Base-by-base conservation (phyloP, 2,329 filamentous ascomycete genomes). In the Setomelanomma holmii region DNA sequence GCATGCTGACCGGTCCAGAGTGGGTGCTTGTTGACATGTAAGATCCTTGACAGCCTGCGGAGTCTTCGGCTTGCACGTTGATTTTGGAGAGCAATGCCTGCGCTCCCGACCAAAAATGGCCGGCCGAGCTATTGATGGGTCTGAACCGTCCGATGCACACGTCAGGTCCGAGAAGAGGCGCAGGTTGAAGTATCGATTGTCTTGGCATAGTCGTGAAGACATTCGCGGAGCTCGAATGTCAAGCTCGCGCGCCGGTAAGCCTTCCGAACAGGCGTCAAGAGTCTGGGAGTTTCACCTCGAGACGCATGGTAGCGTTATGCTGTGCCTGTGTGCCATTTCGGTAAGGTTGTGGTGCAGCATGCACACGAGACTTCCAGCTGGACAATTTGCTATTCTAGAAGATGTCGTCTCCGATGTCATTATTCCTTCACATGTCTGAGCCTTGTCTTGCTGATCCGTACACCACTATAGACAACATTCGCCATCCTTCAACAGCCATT, bases 211-310 rank as follows among this genome's bases (percentile, higher is more conserved):
- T n/a, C n/a, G n/a, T n/a, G n/a, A n/a, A n/a, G n/a, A n/a, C n/a
- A n/a, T n/a, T n/a, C n/a, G n/a, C n/a, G n/a, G n/a, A n/a, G n/a
- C n/a, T n/a, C n/a, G 14, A 36, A n/a, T 17, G 7, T 36, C 33
- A 35, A 16, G 33, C 21, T 14, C 27, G 19, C 27, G 1, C 17
- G 17, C 42, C n/a, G 21, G 14, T 33, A 46, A 40, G 24, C 12
- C 24, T 23, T 30, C 24, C 34, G 19, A 22, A 33, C 45, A 43
- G 40, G 24, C 21, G 39, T 27, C 21, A 43, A 39, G 30, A 49
- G 46, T 49, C 21, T 49, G 39, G 30, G 33, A 38, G 46, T 49
- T 49, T 49, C 46, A 49, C 39, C n/a, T 30, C 39, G 24, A 36
- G 12, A 4, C 19, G 20, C 10, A 21, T 41, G n/a, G 10, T 16